These are phyloP conservation scores for Apophysomyces elegans DNA, from an alignment of 371 early-diverging fungal species.

Conservation along the genomic window DNA sequence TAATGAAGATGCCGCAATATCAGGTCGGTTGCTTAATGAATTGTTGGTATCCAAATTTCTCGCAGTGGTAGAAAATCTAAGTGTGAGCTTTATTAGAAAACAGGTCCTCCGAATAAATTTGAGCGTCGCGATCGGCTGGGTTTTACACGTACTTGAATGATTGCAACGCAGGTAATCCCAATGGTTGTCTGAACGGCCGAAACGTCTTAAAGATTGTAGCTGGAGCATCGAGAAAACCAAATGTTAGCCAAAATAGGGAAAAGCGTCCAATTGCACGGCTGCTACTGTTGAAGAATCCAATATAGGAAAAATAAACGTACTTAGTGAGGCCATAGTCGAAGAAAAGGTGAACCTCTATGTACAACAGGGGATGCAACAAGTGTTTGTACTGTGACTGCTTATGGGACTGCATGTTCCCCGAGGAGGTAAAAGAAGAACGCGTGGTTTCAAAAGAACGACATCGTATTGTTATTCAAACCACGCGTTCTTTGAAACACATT, in stretches of 20 bases:
- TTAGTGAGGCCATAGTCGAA: no score
- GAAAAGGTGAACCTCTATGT: no score
- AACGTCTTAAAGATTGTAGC: neutral
- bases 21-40: constrained; percentile 44
- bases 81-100: no score
- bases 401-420: no score
- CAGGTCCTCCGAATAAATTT: neutral
- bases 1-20: constrained; percentile 61
- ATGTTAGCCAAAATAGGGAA: neutral
- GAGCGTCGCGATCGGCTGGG: neutral
- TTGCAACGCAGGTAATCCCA: constrained; percentile 2
- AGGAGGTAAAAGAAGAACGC: no score
- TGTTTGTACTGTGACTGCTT: no score
- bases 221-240: neutral
- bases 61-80: constrained; percentile 34
- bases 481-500: no score
- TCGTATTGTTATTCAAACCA: no score
- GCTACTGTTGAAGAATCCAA: no score
- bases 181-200: constrained; percentile 3
- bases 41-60: constrained; percentile 7
- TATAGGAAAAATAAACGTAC: no score
- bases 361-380: no score
- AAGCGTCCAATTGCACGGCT: neutral
- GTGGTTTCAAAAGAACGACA: no score
- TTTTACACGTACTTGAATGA: neutral